Base-by-base conservation (phyloP, 345 rosid species). In the Barbarea vulgaris region DNA sequence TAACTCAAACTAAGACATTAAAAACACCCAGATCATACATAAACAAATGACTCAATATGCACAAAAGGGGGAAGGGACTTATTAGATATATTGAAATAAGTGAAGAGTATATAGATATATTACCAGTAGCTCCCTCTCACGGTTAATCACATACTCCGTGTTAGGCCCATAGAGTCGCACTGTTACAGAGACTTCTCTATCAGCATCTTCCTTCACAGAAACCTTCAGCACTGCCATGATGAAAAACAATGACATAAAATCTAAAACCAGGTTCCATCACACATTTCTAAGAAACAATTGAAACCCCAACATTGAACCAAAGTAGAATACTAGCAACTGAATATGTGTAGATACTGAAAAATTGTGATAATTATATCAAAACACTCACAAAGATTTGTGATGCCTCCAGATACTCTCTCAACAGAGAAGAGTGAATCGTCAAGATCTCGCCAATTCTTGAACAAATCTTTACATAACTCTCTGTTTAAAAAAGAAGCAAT, bases 141-240 rank as follows among this genome's bases (percentile, higher is more conserved):
- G 86, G 67, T 95, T 84, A 65, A 92, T 92, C 68, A 95, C 96
- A 83, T 83, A 86, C 64, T 95, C 97, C 0, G 99, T 95, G 82
- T 89, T 90, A 36, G 99, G 97, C n/a, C 99, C 98, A 59, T 86
- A 92, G 12, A 95, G 79, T 79, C 99, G 82, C 42, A 95, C 96
- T 0, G 98, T 90, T 19, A 92, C 80, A 22, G 85, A 64, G 46
- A 78, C 84, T 55, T 82, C 65, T 33, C 81, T 80, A 67, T 82
- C 87, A 36, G 60, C 74, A n/a, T 82, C 87, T 76, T 90, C 92
- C 85, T 84, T 85, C 77, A 87, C 91, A 9, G 94, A 80, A 54
- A 90, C 97, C 89, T 92, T 95, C 52, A 92, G 75, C 82, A 95
- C 97, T 95, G 82, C 78, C 80, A 24, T 44, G 72, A 73, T 27